These are phyloP conservation scores for Clavispora asparagi DNA, from an alignment of 805 yeast genomes.

Conservation along the genomic window DNA sequence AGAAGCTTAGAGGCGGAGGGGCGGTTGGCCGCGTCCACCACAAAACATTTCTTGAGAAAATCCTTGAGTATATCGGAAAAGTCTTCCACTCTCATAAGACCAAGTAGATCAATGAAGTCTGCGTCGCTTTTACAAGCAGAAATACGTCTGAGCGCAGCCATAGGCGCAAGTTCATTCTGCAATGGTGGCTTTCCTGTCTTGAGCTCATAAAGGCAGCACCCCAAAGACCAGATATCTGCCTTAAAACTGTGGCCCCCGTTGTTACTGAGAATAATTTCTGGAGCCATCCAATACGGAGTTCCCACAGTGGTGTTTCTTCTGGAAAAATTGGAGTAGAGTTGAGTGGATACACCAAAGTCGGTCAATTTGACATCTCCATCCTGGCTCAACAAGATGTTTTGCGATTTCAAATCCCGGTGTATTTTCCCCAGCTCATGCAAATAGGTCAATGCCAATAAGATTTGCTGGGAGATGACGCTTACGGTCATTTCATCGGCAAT, in stretches of 20 bases:
- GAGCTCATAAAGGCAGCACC: constrained; percentile 72
- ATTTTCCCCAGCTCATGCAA: constrained; percentile 71
- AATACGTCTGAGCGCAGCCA: constrained; percentile 40
- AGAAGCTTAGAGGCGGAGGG: constrained; percentile 27
- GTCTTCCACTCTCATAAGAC: constrained; percentile 14
- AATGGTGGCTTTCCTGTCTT: constrained; percentile 69
- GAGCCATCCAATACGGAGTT: constrained; percentile 65
- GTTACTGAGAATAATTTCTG: constrained; percentile 52
- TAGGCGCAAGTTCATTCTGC: constrained; percentile 34
- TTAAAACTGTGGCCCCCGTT: constrained; percentile 51
- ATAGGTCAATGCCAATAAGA: constrained; percentile 58
- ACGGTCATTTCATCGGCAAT: constrained; percentile 49
- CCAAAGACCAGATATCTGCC: constrained; percentile 79
- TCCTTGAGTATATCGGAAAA: constrained; percentile 24
- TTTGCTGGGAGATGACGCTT: constrained; percentile 48
- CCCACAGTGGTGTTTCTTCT: constrained; percentile 45
- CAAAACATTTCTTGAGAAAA: constrained; percentile 31
- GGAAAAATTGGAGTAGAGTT: constrained; percentile 37
- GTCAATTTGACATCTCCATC: constrained; percentile 39
- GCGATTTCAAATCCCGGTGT: constrained; percentile 50
- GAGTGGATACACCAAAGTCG: constrained; percentile 44
- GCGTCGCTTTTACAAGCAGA: constrained; percentile 24
- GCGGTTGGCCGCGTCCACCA: constrained; percentile 27
- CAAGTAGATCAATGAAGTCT: constrained; percentile 29
- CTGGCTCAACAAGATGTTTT: constrained; percentile 33